Evolutionary conservation across 306 rosid species (phyloP).

Genomic region (Prunus salicina): DNA sequence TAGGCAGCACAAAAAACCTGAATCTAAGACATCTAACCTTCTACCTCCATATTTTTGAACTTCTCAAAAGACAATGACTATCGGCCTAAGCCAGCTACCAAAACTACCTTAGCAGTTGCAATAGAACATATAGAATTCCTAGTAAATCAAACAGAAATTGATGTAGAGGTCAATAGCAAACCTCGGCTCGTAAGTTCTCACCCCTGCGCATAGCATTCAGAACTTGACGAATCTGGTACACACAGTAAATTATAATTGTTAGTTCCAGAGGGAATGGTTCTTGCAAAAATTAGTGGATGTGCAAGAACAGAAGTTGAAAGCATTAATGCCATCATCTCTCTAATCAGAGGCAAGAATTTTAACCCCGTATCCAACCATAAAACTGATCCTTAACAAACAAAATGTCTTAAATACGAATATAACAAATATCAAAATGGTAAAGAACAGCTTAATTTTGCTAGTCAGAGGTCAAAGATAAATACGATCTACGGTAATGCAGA

Average conservation of each 20-base stretch:
- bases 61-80: not conserved
- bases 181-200: conserved; percentile 81
- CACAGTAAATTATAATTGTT: conserved; percentile 19
- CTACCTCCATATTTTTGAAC: not conserved
- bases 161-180: conserved; percentile 33
- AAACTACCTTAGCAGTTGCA: not conserved
- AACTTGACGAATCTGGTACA: conserved; percentile 91
- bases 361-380: not conserved
- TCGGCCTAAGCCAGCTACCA: not conserved
- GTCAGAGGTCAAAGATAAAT: not conserved
- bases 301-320: not conserved
- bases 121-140: not conserved
- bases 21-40: not conserved
- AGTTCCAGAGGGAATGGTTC: conserved; percentile 12
- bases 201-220: conserved; percentile 87
- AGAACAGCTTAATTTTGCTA: not conserved
- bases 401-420: not conserved
- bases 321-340: not conserved
- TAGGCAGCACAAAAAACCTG: not conserved
- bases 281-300: conserved; percentile 20
- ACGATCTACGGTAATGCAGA: not conserved
- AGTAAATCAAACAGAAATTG: not conserved
- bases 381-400: not conserved
- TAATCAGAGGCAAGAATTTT: not conserved
- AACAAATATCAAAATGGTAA: not conserved